These are phyloP conservation scores for Solanum gracilifrons DNA, from an alignment of 257 asterid species.

Conservation along the genomic window DNA sequence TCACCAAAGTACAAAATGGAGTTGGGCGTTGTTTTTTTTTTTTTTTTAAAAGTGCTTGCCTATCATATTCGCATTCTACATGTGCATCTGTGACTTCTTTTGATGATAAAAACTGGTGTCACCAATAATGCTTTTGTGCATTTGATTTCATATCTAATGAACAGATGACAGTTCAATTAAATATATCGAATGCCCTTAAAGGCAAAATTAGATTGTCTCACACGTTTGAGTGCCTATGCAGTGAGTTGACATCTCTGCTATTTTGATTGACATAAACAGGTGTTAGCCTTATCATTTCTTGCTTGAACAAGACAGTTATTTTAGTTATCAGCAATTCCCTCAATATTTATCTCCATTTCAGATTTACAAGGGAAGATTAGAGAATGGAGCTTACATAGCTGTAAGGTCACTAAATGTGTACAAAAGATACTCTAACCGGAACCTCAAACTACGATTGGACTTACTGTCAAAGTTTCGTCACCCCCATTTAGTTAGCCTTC, in stretches of 20 bases:
- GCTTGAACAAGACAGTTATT: not conserved
- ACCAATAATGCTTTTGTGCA: not conserved
- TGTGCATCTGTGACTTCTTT: not conserved
- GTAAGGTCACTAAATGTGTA: slow-evolving; percentile 47
- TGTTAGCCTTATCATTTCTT: not conserved
- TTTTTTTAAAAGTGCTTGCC: not conserved
- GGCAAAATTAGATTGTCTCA: not conserved
- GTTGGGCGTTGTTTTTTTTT: not conserved
- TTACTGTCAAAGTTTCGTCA: slow-evolving; percentile 82
- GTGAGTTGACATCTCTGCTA: not conserved
- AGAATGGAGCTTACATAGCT: slow-evolving; percentile 52
- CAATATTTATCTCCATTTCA: slow-evolving; percentile 9
- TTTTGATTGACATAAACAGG: not conserved
- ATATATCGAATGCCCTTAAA: not conserved
- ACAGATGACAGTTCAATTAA: not conserved
- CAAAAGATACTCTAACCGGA: slow-evolving; percentile 47
- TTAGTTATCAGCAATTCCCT: slow-evolving; percentile 1
- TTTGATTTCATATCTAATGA: not conserved
- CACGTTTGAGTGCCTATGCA: not conserved
- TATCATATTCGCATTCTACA: not conserved
- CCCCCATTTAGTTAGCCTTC: slow-evolving; percentile 65
- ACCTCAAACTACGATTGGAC: slow-evolving; percentile 68
- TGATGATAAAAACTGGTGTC: not conserved
- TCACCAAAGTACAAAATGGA: not conserved
- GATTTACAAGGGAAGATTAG: slow-evolving; percentile 84